phyloP scores from a whole-genome alignment of 768 basidiomycete genomes.

The Aureoboletus auriporus region DNA sequence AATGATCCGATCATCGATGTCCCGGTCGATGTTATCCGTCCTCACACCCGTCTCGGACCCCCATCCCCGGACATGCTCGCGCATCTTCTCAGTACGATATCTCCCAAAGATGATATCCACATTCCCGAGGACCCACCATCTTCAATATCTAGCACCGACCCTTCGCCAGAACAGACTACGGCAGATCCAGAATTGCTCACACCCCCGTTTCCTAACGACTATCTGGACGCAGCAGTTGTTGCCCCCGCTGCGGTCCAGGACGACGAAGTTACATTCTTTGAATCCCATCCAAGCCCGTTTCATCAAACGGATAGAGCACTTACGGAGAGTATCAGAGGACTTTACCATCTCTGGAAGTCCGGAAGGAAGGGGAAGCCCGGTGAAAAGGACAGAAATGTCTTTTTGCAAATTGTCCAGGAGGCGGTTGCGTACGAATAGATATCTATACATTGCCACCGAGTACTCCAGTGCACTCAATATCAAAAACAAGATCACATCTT shows the following conservation, averaged over 20 bases:
- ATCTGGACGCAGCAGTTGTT: constrained; percentile 7
- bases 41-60: constrained; percentile 10
- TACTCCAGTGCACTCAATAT: too few relatives aligned
- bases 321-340: constrained; percentile 47
- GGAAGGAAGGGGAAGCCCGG: constrained; percentile 23
- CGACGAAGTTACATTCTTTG: constrained; percentile 7
- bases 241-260: constrained; percentile 15
- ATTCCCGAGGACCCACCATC: constrained; percentile 9
- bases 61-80: constrained; percentile 25
- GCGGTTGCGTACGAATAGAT: constrained; percentile 21
- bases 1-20: constrained; percentile 9
- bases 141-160: constrained; percentile 5
- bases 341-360: constrained; percentile 59
- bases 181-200: constrained; percentile 25
- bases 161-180: constrained; percentile 12
- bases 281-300: background rate
- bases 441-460: background rate
- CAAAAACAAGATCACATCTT: background rate
- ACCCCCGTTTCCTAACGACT: constrained; percentile 12
- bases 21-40: constrained; percentile 17
- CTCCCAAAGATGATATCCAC: constrained; percentile 20
- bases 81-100: constrained; percentile 24
- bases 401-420: constrained; percentile 33
- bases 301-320: constrained; percentile 37
- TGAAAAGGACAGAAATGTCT: constrained; percentile 24